A percentile compares a stretch with the other conserved stretches of the same genome.
These are phyloP conservation scores for Monilinia fructigena DNA, from an alignment of 2,329 filamentous ascomycete species.

Conservation along the genomic window DNA sequence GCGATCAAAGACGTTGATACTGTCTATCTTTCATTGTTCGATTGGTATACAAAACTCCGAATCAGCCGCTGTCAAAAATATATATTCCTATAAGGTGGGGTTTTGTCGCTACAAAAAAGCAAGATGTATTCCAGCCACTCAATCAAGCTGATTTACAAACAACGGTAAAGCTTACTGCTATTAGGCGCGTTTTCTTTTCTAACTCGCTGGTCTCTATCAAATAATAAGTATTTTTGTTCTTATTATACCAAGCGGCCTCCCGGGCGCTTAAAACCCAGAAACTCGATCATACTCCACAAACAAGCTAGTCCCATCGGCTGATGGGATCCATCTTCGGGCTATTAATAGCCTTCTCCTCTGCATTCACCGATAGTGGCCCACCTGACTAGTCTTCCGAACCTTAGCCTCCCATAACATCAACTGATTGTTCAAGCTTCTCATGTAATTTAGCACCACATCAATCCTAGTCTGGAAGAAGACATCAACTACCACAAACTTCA, in stretches of 20 bases:
- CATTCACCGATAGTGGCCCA: background rate
- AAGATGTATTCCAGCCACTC: background rate
- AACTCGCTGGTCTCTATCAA: background rate
- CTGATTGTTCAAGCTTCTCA: background rate
- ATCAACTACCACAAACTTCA: background rate
- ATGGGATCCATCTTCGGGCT: background rate
- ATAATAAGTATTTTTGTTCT: background rate
- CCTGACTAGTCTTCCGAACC: background rate
- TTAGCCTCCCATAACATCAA: background rate
- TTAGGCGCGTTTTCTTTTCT: background rate
- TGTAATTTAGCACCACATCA: background rate
- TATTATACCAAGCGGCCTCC: background rate
- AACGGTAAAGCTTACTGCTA: background rate
- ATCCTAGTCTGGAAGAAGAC: background rate
- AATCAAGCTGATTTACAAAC: background rate
- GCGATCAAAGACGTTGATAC: background rate
- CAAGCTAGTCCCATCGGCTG: background rate
- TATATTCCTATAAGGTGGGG: too few relatives aligned
- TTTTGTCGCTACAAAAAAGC: too few relatives aligned
- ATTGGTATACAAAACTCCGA: background rate
- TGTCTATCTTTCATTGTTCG: background rate
- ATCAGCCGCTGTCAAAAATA: background rate
- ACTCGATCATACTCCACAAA: background rate
- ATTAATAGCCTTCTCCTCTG: slow-evolving; percentile 10
- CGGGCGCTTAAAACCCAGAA: slow-evolving; percentile 4